Base-by-base conservation (phyloP, 1,139 yeast genomes). In the Geotrichum cucujoidarum region DNA sequence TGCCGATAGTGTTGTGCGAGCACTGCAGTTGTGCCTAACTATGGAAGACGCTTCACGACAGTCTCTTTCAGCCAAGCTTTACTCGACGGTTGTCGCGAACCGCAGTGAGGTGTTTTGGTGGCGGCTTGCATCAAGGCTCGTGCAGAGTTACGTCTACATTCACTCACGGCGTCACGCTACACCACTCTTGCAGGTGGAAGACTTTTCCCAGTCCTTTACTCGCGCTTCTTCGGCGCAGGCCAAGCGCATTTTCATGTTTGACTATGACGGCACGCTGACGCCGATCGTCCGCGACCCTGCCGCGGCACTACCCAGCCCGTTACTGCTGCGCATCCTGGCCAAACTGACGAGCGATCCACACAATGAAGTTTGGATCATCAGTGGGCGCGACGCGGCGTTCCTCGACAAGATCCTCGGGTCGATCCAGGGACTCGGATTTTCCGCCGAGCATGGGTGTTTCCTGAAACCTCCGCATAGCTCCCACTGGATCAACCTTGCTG, bases 391-490 rank as follows among this genome's bases (percentile, higher is more conserved):
- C 65, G 95, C 85, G 67, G 80, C 73, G 43, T 94, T 94, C 63
- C 75, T 94, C 59, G 95, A 85, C 56, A 80, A 81, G 66, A 89
- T 97, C 95, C 72, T 90, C 55, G 97, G 97, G n/a, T 51, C 16
- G 61, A 77, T 40, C 75, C 77, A 54, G 68, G 24, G 73, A 17
- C 71, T 92, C 33, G 97, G 97, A 1, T 73, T 94, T 50, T 82
- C 94, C 51, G 97, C 98, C 0, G 99, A 94, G 64, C 99, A 94
- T 66, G 99, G 99, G 8, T 90, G 97, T 62, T 94, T 92, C 61
- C 77, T 92, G 76, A 84, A 84, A 60, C 83, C 78, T 55, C 75
- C 83, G 13, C 80, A 81, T 3, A 55, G 60, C 6, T 61, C 65
- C 7, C 70, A 75, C 22, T 94, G 99, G 99, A 76, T 78, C 37